A percentile compares a stretch with the other conserved stretches of the same genome.
Evolutionary conservation across 495 filamentous ascomycete genomes (phyloP).

Genomic region (Tuber calosporum): DNA sequence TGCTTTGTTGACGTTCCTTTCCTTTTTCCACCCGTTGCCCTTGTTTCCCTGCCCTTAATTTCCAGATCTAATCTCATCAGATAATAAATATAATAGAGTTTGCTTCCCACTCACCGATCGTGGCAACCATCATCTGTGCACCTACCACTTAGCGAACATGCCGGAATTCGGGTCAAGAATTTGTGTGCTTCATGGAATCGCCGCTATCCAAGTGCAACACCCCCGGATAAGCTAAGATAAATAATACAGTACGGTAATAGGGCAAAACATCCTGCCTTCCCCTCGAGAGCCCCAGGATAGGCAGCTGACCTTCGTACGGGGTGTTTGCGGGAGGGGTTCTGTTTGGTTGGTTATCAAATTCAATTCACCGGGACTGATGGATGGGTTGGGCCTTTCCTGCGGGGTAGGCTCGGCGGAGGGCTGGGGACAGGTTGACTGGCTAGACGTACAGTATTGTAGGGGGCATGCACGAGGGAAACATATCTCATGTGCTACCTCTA

Average conservation of each 20-base stretch:
- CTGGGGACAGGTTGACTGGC: neutral
- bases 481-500: neutral
- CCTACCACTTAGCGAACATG: neutral
- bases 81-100: neutral
- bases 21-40: too few species aligned
- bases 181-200: neutral
- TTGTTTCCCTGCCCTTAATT: too few species aligned
- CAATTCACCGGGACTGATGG: too few species aligned
- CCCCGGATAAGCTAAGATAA: neutral
- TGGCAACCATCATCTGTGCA: neutral
- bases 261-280: neutral
- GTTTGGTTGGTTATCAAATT: neutral
- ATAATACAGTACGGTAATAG: neutral
- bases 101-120: too few species aligned
- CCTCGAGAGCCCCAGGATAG: neutral
- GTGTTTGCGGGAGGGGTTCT: neutral
- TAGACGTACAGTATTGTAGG: neutral
- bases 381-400: neutral
- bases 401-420: neutral
- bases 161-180: neutral
- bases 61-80: neutral
- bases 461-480: neutral
- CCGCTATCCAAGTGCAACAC: neutral
- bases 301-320: neutral
- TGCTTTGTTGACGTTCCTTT: too few species aligned